Percentiles rank a stretch among this genome's conserved stretches.
Evolutionary conservation across 371 early-diverging fungal species (phyloP).

Genomic region (Mucor sp.): DNA sequence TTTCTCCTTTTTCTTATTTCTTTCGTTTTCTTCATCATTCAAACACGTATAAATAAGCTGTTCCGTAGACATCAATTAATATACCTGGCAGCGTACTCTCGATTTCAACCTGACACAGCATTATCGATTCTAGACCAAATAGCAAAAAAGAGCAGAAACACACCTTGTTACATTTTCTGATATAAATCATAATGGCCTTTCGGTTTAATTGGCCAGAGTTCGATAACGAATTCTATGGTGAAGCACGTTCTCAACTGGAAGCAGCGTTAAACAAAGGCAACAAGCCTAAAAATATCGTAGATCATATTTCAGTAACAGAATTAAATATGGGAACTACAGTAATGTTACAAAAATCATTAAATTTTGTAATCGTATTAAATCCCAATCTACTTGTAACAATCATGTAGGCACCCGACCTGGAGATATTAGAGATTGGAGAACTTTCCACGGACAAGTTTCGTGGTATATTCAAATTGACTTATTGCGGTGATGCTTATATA

Average conservation of each 20-base stretch:
- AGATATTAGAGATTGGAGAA: conserved; percentile 96
- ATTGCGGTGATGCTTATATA: conserved; percentile 92
- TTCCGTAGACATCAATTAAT: background rate
- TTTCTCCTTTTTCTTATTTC: too few relatives aligned
- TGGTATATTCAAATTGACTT: conserved; percentile 93
- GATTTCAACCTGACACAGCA: background rate
- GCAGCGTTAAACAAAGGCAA: conserved; percentile 91
- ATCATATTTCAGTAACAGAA: conserved; percentile 86
- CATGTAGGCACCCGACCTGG: conserved; percentile 89
- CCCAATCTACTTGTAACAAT: background rate
- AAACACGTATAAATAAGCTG: background rate
- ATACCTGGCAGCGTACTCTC: background rate
- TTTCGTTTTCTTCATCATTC: too few relatives aligned
- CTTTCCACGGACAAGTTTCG: conserved; percentile 90
- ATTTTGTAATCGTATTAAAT: background rate
- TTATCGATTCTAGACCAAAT: background rate
- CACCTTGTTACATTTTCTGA: background rate
- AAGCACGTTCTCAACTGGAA: conserved; percentile 82
- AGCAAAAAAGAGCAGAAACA: background rate
- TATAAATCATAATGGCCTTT: conserved; percentile 76
- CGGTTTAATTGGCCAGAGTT: conserved; percentile 96
- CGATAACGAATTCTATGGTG: conserved; percentile 76
- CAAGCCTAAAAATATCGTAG: conserved; percentile 90
- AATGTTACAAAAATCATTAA: conserved; percentile 7
- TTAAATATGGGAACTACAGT: conserved; percentile 95